Conservation (phyloP, 768 basidiomycete species). For the Hericium coralloides region DNA sequence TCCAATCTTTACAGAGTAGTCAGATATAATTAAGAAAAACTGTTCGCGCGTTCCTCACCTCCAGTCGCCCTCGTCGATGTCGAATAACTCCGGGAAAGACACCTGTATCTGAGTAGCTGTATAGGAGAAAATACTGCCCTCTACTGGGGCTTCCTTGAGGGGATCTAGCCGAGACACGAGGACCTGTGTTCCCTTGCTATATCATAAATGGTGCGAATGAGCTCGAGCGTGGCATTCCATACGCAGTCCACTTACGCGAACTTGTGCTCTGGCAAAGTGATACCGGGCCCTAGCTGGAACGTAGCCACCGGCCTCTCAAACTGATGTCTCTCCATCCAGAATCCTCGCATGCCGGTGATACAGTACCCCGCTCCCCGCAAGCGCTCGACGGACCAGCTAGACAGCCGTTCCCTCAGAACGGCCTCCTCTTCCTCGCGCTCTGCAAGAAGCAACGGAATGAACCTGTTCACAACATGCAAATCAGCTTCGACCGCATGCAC, state of each 20-base stretch:
- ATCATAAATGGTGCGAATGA: neutral
- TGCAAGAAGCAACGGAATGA: slow-evolving; percentile 37
- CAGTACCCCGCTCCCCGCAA: slow-evolving; percentile 67
- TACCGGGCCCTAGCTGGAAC: slow-evolving; percentile 56
- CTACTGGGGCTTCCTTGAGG: slow-evolving; percentile 39
- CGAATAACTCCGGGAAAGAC: slow-evolving; percentile 42
- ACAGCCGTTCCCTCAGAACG: slow-evolving; percentile 51
- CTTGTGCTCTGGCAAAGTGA: slow-evolving; percentile 52
- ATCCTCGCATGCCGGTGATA: slow-evolving; percentile 54
- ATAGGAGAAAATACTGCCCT: slow-evolving; percentile 46
- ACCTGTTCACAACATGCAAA: slow-evolving; percentile 22
- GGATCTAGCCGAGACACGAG: slow-evolving; percentile 59
- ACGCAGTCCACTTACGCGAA: slow-evolving; percentile 48
- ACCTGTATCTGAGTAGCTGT: slow-evolving; percentile 47
- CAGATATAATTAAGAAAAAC: neutral
- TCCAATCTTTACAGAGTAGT: slow-evolving; percentile 38
- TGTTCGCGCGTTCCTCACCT: slow-evolving; percentile 15
- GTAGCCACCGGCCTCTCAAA: slow-evolving; percentile 60
- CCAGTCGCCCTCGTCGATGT: slow-evolving; percentile 40
- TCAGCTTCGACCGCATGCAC: neutral
- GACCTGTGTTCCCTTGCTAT: slow-evolving; percentile 62
- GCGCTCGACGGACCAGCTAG: slow-evolving; percentile 54
- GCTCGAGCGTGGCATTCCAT: neutral
- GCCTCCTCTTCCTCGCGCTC: slow-evolving; percentile 62
- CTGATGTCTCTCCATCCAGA: slow-evolving; percentile 56